Conservation (phyloP, 306 rosid species). For the Clitoria ternatea region DNA sequence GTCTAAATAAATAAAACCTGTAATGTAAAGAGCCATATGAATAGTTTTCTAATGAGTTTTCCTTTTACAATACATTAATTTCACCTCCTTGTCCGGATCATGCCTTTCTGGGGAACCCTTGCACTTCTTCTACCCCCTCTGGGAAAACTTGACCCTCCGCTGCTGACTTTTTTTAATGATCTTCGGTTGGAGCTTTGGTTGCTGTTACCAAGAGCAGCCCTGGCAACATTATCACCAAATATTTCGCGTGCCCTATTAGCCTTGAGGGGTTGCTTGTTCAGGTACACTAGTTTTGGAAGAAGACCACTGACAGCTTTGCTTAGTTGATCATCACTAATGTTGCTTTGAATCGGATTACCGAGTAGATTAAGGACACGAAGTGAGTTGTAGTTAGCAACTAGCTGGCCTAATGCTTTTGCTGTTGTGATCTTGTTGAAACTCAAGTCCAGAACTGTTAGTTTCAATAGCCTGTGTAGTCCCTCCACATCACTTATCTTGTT, state of each 20-base stretch:
- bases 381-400: constrained; percentile 80
- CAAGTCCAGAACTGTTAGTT: constrained; percentile 69
- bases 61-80: neutral
- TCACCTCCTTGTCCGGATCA: constrained; percentile 34
- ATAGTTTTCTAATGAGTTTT: constrained; percentile 5
- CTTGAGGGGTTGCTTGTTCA: constrained; percentile 66
- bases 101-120: constrained; percentile 35
- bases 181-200: constrained; percentile 38
- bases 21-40: neutral
- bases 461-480: constrained; percentile 76
- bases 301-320: constrained; percentile 55
- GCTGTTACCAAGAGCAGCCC: constrained; percentile 65
- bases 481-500: too few species aligned
- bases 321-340: constrained; percentile 63
- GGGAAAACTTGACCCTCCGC: constrained; percentile 23
- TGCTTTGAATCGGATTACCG: constrained; percentile 70
- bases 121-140: constrained; percentile 38
- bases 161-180: constrained; percentile 38
- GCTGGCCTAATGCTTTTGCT: constrained; percentile 61
- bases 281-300: constrained; percentile 61
- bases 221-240: constrained; percentile 43
- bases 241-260: constrained; percentile 52
- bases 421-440: constrained; percentile 89
- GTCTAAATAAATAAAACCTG: constrained; percentile 2
- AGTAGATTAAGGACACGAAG: constrained; percentile 61